Conservation (phyloP, 257 asterid genomes). For the Solanum pinnatisectum region DNA sequence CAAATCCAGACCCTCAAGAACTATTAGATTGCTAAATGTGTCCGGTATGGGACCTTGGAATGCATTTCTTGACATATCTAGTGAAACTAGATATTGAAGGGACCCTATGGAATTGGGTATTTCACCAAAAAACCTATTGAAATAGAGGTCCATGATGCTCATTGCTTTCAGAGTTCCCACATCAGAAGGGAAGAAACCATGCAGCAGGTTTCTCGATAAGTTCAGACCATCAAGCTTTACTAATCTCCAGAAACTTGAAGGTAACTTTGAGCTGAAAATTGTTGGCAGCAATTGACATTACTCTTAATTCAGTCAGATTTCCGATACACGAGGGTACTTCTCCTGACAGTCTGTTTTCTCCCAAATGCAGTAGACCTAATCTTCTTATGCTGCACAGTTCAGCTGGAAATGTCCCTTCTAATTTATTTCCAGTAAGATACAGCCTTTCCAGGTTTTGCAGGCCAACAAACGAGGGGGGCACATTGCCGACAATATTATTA, state of each 20-base stretch:
- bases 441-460: conserved; percentile 25
- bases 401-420: conserved; percentile 18
- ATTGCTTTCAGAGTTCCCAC: conserved; percentile 21
- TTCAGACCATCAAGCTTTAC: conserved; percentile 15
- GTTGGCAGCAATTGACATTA: conserved; percentile 23
- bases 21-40: conserved; percentile 17
- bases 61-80: conserved; percentile 23
- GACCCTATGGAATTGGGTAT: conserved; percentile 15
- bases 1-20: conserved; percentile 19
- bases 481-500: conserved; percentile 16
- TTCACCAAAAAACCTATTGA: conserved; percentile 14
- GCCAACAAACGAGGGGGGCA: conserved; percentile 17
- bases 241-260: conserved; percentile 23
- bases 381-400: conserved; percentile 18
- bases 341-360: conserved; percentile 30
- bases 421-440: conserved; percentile 13
- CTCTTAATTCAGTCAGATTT: conserved; percentile 20
- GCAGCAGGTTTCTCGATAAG: conserved; percentile 19
- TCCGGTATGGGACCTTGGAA: conserved; percentile 21
- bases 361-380: conserved; percentile 21
- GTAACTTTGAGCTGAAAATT: conserved; percentile 19
- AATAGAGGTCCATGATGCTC: conserved; percentile 19
- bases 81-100: conserved; percentile 17
- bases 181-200: conserved; percentile 18
- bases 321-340: conserved; percentile 12